These are phyloP conservation scores for Candida namnaoensis DNA, from an alignment of 805 yeast genomes.

Conservation along the genomic window DNA sequence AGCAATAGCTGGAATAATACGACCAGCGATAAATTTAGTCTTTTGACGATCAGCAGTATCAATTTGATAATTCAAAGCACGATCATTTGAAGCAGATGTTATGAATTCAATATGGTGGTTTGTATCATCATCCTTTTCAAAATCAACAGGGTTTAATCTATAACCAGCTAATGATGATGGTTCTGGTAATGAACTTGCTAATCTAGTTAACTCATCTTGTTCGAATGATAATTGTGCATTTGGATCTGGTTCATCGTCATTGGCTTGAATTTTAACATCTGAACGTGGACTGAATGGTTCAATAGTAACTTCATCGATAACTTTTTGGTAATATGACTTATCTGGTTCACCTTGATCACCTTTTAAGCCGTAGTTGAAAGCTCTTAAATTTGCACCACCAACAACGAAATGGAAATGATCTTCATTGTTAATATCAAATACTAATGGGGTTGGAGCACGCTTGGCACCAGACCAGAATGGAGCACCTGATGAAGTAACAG, in stretches of 20 bases:
- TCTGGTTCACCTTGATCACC: slow-evolving; percentile 53
- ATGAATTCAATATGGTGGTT: slow-evolving; percentile 96
- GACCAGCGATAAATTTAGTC: slow-evolving; percentile 96
- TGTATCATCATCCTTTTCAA: slow-evolving; percentile 96
- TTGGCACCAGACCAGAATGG: slow-evolving; percentile 98
- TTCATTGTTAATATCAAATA: slow-evolving; percentile 63
- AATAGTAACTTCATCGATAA: slow-evolving; percentile 39
- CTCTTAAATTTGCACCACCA: slow-evolving; percentile 88
- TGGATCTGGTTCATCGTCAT: slow-evolving; percentile 85
- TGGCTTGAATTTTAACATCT: slow-evolving; percentile 74
- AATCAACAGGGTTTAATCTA: slow-evolving; percentile 81
- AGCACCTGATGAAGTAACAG: slow-evolving; percentile 80
- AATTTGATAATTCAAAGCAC: slow-evolving; percentile 87
- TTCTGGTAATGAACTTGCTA: slow-evolving; percentile 78
- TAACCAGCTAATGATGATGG: slow-evolving; percentile 87
- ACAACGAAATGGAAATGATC: slow-evolving; percentile 79
- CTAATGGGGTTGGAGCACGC: slow-evolving; percentile 87
- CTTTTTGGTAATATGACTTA: slow-evolving; percentile 39
- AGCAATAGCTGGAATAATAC: slow-evolving; percentile 98
- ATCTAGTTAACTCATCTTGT: slow-evolving; percentile 52
- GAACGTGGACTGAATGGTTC: slow-evolving; percentile 70
- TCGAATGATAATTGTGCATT: slow-evolving; percentile 45
- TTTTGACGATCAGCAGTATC: slow-evolving; percentile 83
- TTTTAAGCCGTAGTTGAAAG: slow-evolving; percentile 82
- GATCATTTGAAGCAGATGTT: slow-evolving; percentile 89